Evolutionary conservation across 1,139 yeast genomes (phyloP).

Genomic region (Yamadazyma trypodendri): DNA sequence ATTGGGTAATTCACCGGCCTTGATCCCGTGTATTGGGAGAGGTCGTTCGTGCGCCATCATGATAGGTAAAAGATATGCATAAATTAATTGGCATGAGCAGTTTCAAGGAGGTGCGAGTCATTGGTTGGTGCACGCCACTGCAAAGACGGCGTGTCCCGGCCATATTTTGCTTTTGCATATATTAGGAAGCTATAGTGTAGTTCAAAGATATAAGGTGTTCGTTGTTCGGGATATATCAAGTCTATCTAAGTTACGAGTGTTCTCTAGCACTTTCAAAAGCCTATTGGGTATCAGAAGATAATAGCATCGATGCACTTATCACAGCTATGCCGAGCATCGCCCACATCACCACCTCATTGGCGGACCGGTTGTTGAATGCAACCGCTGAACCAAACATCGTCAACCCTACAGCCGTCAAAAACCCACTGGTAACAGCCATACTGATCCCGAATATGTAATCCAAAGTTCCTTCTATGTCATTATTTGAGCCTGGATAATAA

Average conservation of each 20-base stretch:
- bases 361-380: constrained; percentile 59
- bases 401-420: constrained; percentile 72
- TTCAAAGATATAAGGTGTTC: too few species aligned
- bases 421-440: constrained; percentile 79
- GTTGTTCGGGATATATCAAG: too few species aligned
- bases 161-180: not conserved
- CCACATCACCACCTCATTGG: constrained; percentile 54
- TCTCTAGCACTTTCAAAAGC: too few species aligned
- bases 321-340: constrained; percentile 45
- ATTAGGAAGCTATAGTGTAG: not conserved
- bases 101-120: not conserved
- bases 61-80: not conserved
- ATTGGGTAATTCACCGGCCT: constrained; percentile 30
- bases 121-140: not conserved
- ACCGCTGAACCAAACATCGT: constrained; percentile 85
- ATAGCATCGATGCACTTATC: constrained; percentile 23
- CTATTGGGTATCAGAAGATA: too few species aligned
- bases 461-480: constrained; percentile 34
- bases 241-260: too few species aligned
- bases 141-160: not conserved
- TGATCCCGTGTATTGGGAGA: constrained; percentile 20
- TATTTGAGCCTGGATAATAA: constrained; percentile 21
- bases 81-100: not conserved
- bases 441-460: constrained; percentile 58
- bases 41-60: constrained; percentile 46